Conservation (phyloP, 2,329 filamentous ascomycete genomes). For the Zymoseptoria pseudotritici region DNA sequence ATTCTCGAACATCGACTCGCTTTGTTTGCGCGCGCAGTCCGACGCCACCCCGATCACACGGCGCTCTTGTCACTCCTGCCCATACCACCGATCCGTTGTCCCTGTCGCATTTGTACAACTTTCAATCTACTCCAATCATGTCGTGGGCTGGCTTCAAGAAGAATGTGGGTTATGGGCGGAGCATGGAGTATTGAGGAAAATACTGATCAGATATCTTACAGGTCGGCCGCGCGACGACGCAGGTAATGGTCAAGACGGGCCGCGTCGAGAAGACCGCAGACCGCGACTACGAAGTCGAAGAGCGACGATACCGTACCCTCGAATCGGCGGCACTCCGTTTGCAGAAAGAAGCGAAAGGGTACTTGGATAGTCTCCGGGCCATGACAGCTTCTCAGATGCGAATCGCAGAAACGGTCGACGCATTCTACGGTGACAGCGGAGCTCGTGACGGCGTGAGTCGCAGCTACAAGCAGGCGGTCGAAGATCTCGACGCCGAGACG, state of each 20-base stretch:
- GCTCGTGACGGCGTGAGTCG: conserved; percentile 90
- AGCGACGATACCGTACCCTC: conserved; percentile 91
- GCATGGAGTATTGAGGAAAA: conserved; percentile 26
- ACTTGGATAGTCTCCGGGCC: conserved; percentile 89
- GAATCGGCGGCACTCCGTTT: conserved; percentile 85
- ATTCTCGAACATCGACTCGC: not conserved
- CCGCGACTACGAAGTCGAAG: conserved; percentile 94
- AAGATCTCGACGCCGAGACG: conserved; percentile 94
- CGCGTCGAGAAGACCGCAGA: conserved; percentile 99
- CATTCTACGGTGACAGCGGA: conserved; percentile 95
- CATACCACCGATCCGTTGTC: not conserved
- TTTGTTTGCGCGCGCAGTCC: not conserved
- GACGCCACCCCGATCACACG: not conserved
- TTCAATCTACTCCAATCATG: conserved; percentile 43
- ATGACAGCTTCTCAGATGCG: conserved; percentile 99
- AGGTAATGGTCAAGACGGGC: conserved; percentile 99
- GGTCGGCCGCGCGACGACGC: conserved; percentile 96
- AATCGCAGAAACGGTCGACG: conserved; percentile 98
- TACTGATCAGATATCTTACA: conserved; percentile 71
- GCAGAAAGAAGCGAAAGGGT: conserved; percentile 97
- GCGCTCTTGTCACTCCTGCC: not conserved
- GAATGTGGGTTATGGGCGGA: conserved; percentile 19
- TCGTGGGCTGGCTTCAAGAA: conserved; percentile 48
- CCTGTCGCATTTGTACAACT: not conserved
- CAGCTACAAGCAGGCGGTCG: conserved; percentile 97